These are phyloP conservation scores for Ceratocystis albifundus DNA, from an alignment of 2,329 filamentous ascomycete species.

Conservation along the genomic window DNA sequence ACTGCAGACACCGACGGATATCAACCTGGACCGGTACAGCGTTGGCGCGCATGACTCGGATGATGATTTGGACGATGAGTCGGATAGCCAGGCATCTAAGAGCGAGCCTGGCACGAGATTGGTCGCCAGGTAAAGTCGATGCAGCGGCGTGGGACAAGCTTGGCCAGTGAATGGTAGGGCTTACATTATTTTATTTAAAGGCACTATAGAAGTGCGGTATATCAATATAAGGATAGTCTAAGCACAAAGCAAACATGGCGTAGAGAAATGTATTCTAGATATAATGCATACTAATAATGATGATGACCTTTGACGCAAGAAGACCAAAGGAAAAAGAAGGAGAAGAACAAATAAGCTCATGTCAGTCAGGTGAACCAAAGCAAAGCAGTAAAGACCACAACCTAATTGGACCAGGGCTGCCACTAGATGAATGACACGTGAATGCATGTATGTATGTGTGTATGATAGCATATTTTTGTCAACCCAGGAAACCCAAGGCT, in stretches of 20 bases:
- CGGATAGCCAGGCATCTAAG: conserved; percentile 28
- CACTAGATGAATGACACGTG: not conserved
- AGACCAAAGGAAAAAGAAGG: not conserved
- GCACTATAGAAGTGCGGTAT: not conserved
- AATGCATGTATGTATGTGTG: not conserved
- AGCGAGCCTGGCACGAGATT: not conserved
- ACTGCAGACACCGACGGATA: conserved; percentile 36
- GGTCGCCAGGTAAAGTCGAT: not conserved
- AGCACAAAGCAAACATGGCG: not conserved
- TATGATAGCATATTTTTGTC: not conserved
- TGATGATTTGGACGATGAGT: conserved; percentile 31
- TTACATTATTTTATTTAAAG: not conserved
- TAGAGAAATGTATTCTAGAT: conserved; percentile 12
- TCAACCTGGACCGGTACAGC: conserved; percentile 41
- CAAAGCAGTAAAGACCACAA: not conserved
- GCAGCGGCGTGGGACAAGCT: not conserved
- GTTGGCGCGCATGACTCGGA: conserved; percentile 45
- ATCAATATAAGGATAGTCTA: not conserved
- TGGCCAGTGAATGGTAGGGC: not conserved
- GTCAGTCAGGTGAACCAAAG: not conserved
- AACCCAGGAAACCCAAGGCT: not conserved
- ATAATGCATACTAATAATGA: conserved; percentile 8
- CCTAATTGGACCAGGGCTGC: not conserved
- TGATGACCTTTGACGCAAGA: not conserved
- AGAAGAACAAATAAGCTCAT: not conserved